A percentile compares a stretch with the other conserved stretches of the same genome.
phyloP scores from a whole-genome alignment of 306 rosid species.

The Spatholobus suberectus region DNA sequence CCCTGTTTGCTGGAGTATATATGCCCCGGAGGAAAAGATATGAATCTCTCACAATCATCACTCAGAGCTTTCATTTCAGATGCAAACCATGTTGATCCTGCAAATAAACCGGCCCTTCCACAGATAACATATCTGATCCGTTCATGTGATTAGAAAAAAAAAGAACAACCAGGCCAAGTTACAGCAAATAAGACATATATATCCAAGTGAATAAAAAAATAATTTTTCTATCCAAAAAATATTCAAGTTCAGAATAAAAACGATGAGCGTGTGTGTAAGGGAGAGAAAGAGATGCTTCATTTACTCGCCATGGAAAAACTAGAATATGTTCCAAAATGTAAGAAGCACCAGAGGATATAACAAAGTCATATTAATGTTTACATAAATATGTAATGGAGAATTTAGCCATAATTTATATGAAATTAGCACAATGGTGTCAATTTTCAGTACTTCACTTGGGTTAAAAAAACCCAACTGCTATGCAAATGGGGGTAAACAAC shows the following conservation, averaged over 20 bases:
- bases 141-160: conserved; percentile 13
- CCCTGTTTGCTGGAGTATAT: conserved; percentile 94
- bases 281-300: conserved; percentile 25
- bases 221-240: neutral
- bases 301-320: conserved; percentile 19
- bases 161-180: conserved; percentile 29
- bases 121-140: neutral
- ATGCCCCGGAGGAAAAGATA: conserved; percentile 94
- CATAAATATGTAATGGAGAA: neutral
- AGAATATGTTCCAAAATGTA: conserved; percentile 29
- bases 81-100: conserved; percentile 98
- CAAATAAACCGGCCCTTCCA: conserved; percentile 38
- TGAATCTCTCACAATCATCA: conserved; percentile 95
- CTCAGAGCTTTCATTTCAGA: conserved; percentile 98
- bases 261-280: neutral
- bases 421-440: neutral
- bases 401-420: conserved; percentile 17
- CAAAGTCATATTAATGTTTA: neutral
- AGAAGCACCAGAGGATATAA: conserved; percentile 8
- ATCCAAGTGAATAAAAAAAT: neutral
- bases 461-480: neutral
- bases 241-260: neutral
- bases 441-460: conserved; percentile 8
- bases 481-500: conserved; percentile 2
- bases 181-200: neutral